Percentiles rank a stretch among this genome's conserved stretches.
These are phyloP conservation scores for Penicillium tannophilum DNA, from an alignment of 495 filamentous ascomycete genomes.

Conservation along the genomic window DNA sequence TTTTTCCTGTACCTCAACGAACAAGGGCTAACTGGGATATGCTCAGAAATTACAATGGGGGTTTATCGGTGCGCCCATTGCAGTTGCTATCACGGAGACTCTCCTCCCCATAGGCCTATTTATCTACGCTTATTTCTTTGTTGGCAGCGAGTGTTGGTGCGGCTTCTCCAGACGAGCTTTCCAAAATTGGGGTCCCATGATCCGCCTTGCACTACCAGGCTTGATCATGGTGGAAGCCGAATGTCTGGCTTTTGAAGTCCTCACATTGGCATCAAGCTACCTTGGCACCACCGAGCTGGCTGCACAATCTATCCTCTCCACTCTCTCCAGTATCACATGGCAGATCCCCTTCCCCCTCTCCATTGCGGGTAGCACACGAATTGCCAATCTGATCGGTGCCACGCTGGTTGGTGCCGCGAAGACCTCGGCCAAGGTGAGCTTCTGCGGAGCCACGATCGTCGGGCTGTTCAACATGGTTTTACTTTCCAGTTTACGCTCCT, in stretches of 20 bases:
- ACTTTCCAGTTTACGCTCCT: slow-evolving; percentile 61
- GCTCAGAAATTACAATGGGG: slow-evolving; percentile 67
- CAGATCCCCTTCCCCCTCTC: slow-evolving; percentile 68
- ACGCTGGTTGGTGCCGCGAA: slow-evolving; percentile 69
- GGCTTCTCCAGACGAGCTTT: slow-evolving; percentile 72
- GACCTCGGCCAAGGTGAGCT: slow-evolving; percentile 67
- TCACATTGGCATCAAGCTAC: slow-evolving; percentile 72
- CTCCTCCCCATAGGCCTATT: slow-evolving; percentile 77
- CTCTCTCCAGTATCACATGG: slow-evolving; percentile 61
- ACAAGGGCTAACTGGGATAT: slow-evolving; percentile 11
- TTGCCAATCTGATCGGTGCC: slow-evolving; percentile 70
- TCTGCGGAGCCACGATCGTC: slow-evolving; percentile 64
- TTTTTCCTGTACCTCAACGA: neutral
- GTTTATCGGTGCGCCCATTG: slow-evolving; percentile 82
- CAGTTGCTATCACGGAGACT: slow-evolving; percentile 78
- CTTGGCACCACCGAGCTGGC: slow-evolving; percentile 71
- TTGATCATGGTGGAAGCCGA: slow-evolving; percentile 93
- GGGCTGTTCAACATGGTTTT: slow-evolving; percentile 76
- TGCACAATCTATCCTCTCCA: slow-evolving; percentile 67
- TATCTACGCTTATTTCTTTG: slow-evolving; percentile 64
- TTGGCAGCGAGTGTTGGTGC: slow-evolving; percentile 72
- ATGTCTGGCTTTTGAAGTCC: slow-evolving; percentile 79
- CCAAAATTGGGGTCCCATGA: slow-evolving; percentile 84
- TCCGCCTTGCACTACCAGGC: slow-evolving; percentile 79
- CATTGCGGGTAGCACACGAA: slow-evolving; percentile 63